Evolutionary conservation across 495 filamentous ascomycete species (phyloP), one percentile per base, ranked within the genome.

Genomic region (Bacidia gigantensis): DNA sequence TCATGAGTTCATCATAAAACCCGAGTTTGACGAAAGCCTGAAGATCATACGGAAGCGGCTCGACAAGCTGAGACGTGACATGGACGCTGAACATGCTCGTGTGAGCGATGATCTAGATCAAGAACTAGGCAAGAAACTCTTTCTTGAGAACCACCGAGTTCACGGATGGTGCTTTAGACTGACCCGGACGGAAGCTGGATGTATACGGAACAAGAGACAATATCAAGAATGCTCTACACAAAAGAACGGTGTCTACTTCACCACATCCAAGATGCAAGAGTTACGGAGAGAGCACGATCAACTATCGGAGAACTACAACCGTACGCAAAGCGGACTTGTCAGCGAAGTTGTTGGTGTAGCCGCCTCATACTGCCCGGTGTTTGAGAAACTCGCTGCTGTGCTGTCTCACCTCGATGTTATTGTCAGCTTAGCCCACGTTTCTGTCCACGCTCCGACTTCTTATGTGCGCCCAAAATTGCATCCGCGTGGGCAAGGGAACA

Each of bases 221-320:
- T 99, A 96, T 61, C 84, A 88, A 62, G 92, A 99, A 69, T 93
- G 87, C 65, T 94, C 89, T 14, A 99, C 92, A 5, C 93, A 97
- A 72, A 99, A 97, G 73, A 97, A 95, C 65, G 92, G 92, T 32
- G 93, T 97, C 46, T 97, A 89, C 69, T 99, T 99, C 71, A 96
- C 92, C 2, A 99, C 89, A 3, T 80, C 78, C 46, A 76, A 68
- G n/a, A 77, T 99, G 60, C 86, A 90, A 60, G 71, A 78, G 26
- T 70, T 92, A 51, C 84, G 92, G 41, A 80, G 92, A 40, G 90
- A 96, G 60, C 87, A 89, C 60, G 92, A 97, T 62, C 89, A 97
- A 67, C 74, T 95, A 0, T 93, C 89, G 3, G 84, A 88, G 55
- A 95, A 86, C 64, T 99, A 99, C 72, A 93, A 95, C 65, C 81